phyloP scores from a whole-genome alignment of 1,284 basidiomycete genomes.

The Porodaedalea pini region DNA sequence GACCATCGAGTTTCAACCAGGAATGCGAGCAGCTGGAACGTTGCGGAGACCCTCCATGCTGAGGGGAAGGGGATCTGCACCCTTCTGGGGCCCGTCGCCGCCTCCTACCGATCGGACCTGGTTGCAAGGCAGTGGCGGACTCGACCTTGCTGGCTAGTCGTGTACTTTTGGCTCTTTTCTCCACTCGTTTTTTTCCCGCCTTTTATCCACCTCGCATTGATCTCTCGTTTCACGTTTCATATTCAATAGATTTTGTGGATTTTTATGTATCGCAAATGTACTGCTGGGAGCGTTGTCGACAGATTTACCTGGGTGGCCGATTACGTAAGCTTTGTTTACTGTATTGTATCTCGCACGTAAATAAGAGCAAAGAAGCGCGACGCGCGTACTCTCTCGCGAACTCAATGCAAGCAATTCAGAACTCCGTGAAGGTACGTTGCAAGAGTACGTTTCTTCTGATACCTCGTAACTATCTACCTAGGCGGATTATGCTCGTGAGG shows the following conservation, averaged over 20 bases:
- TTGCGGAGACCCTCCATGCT: conserved; percentile 30
- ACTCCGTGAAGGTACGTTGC: background rate
- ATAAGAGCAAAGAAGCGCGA: conserved; percentile 5
- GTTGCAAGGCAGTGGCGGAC: conserved; percentile 8
- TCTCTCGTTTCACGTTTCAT: no score
- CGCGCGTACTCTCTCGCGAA: no score
- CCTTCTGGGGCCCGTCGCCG: conserved; percentile 12
- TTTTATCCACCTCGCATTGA: no score
- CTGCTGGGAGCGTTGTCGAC: no score
- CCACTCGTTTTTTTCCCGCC: background rate
- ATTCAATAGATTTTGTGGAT: no score
- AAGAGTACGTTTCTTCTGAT: background rate
- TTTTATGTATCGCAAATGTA: background rate
- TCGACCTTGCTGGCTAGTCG: conserved; percentile 17
- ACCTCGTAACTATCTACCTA: background rate
- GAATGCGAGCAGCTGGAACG: conserved; percentile 29
- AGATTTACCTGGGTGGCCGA: no score
- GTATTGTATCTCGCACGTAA: background rate
- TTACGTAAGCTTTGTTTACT: background rate
- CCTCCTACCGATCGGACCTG: conserved; percentile 7
- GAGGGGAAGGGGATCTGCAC: conserved; percentile 29
- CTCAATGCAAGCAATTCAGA: background rate
- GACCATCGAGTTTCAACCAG: conserved; percentile 25
- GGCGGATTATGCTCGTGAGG: conserved; percentile 4
- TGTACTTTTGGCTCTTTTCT: background rate